Evolutionary conservation across 495 filamentous ascomycete genomes (phyloP).

Genomic region (Penicillium coprophilum): DNA sequence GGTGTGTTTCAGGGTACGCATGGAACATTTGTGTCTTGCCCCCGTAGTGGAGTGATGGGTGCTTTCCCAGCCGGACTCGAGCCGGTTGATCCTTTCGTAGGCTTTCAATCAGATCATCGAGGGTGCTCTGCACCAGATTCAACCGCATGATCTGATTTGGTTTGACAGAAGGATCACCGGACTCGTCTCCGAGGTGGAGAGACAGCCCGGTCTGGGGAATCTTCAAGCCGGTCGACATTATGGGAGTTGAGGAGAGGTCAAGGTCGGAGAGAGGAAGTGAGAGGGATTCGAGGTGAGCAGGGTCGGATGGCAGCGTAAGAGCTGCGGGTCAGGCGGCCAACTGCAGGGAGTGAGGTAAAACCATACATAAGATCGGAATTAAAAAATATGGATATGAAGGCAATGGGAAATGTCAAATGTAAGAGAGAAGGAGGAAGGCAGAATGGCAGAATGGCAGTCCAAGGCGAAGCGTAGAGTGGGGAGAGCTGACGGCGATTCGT

Average conservation of each 20-base stretch:
- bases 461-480: conserved; percentile 17
- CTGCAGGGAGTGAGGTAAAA: conserved; percentile 38
- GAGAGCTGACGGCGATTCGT: conserved; percentile 16
- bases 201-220: conserved; percentile 51
- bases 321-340: conserved; percentile 49
- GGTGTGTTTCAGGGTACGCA: conserved; percentile 46
- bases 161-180: conserved; percentile 34
- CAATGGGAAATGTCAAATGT: conserved; percentile 7
- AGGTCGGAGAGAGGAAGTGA: conserved; percentile 9
- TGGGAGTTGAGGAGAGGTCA: conserved; percentile 18
- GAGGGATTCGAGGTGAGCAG: conserved; percentile 28
- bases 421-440: conserved; percentile 1
- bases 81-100: conserved; percentile 62
- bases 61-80: conserved; percentile 47
- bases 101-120: conserved; percentile 69
- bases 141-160: conserved; percentile 61
- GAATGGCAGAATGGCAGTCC: conserved; percentile 5
- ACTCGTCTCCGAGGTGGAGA: conserved; percentile 42
- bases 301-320: conserved; percentile 44
- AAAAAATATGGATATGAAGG: not conserved
- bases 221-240: conserved; percentile 43
- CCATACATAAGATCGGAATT: conserved; percentile 40
- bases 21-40: conserved; percentile 53
- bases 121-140: conserved; percentile 60
- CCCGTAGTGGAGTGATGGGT: conserved; percentile 52